Percentiles rank a stretch among this genome's conserved stretches.
These are phyloP conservation scores for Peronospora belbahrii DNA, from an alignment of 352 stramenopile genomes.

Conservation along the genomic window DNA sequence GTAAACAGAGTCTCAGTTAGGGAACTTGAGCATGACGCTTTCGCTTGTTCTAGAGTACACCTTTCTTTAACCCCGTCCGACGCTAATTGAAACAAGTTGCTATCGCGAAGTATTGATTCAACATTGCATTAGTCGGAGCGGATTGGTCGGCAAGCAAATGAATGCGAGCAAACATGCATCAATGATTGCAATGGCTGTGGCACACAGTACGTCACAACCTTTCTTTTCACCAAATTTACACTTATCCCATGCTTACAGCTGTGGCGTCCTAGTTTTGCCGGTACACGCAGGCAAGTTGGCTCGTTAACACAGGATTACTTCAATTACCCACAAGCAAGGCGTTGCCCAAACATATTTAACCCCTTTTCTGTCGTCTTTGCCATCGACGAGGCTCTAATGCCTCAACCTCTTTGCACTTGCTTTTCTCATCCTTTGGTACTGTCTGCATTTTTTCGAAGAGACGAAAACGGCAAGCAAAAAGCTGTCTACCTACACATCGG, in stretches of 20 bases:
- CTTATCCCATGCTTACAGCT: constrained; percentile 32
- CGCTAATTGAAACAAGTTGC: too few species aligned
- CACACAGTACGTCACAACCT: constrained; percentile 29
- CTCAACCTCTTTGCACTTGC: constrained; percentile 10
- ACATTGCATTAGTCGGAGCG: too few species aligned
- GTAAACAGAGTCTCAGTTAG: too few species aligned
- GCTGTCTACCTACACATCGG: constrained; percentile 28
- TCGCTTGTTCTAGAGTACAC: too few species aligned
- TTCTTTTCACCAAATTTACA: constrained; percentile 2
- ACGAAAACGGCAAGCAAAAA: constrained; percentile 13
- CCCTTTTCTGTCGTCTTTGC: constrained; percentile 21
- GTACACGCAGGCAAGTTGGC: constrained; percentile 78
- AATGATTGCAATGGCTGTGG: constrained; percentile 75
- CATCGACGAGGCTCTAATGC: constrained; percentile 12
- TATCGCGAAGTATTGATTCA: too few species aligned
- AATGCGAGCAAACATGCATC: constrained; percentile 64
- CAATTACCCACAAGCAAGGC: background rate
- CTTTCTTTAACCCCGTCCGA: too few species aligned
- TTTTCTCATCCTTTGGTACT: constrained; percentile 9
- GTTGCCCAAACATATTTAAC: constrained; percentile 11
- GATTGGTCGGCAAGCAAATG: too few species aligned
- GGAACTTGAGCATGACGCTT: too few species aligned
- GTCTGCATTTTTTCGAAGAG: constrained; percentile 12
- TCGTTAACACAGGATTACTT: constrained; percentile 25
- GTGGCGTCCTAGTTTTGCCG: constrained; percentile 75